Evolutionary conservation across 371 early-diverging fungal genomes (phyloP).

Genomic region (Amoeboaphelidium protococcarum): DNA sequence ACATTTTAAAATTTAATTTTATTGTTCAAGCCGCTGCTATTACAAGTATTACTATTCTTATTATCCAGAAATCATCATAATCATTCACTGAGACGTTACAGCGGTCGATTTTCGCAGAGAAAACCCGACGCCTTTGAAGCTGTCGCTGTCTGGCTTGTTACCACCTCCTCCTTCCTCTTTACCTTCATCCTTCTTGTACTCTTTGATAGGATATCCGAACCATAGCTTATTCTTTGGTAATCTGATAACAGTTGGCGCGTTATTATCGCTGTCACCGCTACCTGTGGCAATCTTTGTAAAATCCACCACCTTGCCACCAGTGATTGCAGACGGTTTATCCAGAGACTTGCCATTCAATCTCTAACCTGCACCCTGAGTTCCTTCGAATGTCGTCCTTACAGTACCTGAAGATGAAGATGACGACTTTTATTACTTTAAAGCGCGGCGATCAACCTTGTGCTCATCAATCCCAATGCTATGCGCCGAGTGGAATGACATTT

Average conservation of each 20-base stretch:
- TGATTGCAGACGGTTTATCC: slow-evolving; percentile 2
- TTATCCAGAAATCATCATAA: neutral
- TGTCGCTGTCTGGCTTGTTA: no score
- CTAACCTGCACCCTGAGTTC: no score
- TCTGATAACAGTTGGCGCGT: slow-evolving; percentile 45
- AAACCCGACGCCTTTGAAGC: slow-evolving; percentile 13
- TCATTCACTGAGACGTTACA: slow-evolving; percentile 2
- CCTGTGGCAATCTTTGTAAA: neutral
- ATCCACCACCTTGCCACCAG: slow-evolving; percentile 1
- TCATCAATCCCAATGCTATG: slow-evolving; percentile 9
- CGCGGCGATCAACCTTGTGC: slow-evolving; percentile 11
- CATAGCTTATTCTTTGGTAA: slow-evolving; percentile 68
- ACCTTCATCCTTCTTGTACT: neutral
- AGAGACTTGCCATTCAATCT: neutral
- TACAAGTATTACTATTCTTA: neutral
- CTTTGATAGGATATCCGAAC: slow-evolving; percentile 32
- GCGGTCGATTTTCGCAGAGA: slow-evolving; percentile 10
- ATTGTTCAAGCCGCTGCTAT: neutral
- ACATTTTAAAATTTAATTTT: neutral
- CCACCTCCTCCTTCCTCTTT: no score
- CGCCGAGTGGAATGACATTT: neutral
- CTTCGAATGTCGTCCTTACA: slow-evolving; percentile 9
- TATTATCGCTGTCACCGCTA: slow-evolving; percentile 2
- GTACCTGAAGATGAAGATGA: slow-evolving; percentile 17
- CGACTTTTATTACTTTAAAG: neutral